These are phyloP conservation scores for Trypanosoma grayi DNA, from an alignment of 208 protist species.

Conservation along the genomic window DNA sequence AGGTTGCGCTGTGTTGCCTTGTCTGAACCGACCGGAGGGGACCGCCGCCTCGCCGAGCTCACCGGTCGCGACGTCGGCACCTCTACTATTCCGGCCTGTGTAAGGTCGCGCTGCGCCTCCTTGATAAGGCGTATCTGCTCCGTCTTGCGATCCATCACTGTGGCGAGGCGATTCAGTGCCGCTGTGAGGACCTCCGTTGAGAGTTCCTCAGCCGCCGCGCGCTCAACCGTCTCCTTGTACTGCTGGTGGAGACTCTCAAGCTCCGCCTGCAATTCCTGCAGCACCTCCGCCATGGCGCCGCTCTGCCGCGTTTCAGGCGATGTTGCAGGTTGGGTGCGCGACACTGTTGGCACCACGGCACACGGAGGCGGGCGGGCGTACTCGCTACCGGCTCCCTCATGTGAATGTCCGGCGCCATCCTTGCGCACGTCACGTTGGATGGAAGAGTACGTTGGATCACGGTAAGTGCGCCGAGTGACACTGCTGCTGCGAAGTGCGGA, in stretches of 20 bases:
- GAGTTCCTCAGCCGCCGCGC: constrained; percentile 43
- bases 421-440: constrained; percentile 75
- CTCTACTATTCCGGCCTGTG: constrained; percentile 9
- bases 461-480: constrained; percentile 45
- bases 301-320: background rate
- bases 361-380: no score
- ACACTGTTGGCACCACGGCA: no score
- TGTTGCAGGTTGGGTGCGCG: constrained; percentile 4
- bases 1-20: constrained; percentile 60
- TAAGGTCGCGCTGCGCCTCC: constrained; percentile 47
- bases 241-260: constrained; percentile 61
- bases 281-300: constrained; percentile 50
- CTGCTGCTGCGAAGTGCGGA: constrained; percentile 13
- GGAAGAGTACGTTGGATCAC: constrained; percentile 85
- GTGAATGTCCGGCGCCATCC: background rate
- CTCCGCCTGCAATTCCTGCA: constrained; percentile 64
- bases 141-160: constrained; percentile 72
- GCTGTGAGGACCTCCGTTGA: constrained; percentile 53
- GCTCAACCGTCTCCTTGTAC: constrained; percentile 70
- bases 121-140: constrained; percentile 77
- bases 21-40: constrained; percentile 23
- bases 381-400: background rate
- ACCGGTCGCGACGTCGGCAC: constrained; percentile 7
- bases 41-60: constrained; percentile 6
- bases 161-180: constrained; percentile 50